Percentiles rank a stretch among this genome's conserved stretches.
phyloP scores from a whole-genome alignment of 163 green algal species.

The Trebouxiophyceae sp. region DNA sequence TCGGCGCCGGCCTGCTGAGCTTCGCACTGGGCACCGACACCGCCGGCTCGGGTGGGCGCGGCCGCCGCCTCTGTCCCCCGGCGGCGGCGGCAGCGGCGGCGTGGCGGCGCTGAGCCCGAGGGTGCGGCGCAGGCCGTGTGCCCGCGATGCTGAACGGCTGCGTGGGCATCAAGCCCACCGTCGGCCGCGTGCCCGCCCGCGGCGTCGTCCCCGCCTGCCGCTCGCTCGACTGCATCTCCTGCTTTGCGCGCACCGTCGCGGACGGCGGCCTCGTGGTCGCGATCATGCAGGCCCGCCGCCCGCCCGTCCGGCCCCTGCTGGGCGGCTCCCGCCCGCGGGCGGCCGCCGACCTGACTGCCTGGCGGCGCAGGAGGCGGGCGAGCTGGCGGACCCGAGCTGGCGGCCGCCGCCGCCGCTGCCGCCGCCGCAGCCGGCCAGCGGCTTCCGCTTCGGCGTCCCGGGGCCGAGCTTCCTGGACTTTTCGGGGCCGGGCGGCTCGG shows the following conservation, averaged over 20 bases:
- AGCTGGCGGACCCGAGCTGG: constrained; percentile 32
- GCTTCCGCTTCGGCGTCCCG: constrained; percentile 63
- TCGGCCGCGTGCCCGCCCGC: constrained; percentile 52
- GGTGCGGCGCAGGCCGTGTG: constrained; percentile 42
- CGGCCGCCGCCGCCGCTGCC: constrained; percentile 2
- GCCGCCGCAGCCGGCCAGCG: not conserved
- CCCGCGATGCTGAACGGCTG: constrained; percentile 69
- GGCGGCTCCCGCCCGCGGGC: not conserved
- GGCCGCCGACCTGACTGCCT: not conserved
- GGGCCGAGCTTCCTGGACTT: constrained; percentile 42
- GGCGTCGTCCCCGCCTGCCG: constrained; percentile 68
- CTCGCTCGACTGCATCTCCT: constrained; percentile 69
- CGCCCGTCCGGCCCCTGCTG: too few species aligned
- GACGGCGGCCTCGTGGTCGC: constrained; percentile 39
- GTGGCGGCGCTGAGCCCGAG: not conserved
- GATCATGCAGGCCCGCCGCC: constrained; percentile 18
- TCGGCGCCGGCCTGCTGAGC: constrained; percentile 49
- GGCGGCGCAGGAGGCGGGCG: constrained; percentile 11
- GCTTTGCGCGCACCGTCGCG: constrained; percentile 53
- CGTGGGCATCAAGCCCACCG: constrained; percentile 67
- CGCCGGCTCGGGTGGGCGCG: constrained; percentile 44
- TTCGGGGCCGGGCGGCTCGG: constrained; percentile 36
- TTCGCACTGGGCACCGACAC: constrained; percentile 83
- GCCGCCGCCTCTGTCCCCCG: too few species aligned
- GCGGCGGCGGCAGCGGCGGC: too few species aligned